Conservation (phyloP, 2,329 filamentous ascomycete genomes). For the Cladosporium sp. region DNA sequence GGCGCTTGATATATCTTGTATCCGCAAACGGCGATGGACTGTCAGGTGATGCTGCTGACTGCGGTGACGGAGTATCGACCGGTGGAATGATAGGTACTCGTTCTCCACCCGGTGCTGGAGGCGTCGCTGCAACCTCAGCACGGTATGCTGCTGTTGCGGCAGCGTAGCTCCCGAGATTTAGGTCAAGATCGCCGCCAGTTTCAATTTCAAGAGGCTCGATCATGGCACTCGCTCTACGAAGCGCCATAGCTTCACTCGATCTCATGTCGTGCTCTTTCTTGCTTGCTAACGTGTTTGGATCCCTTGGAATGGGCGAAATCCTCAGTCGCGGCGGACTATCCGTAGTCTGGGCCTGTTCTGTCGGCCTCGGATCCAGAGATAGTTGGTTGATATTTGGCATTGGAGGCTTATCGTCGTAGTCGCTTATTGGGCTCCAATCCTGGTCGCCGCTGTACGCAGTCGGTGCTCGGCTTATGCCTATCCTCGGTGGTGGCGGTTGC, state of each 20-base stretch:
- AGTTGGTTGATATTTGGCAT: neutral
- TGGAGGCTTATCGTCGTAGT: slow-evolving; percentile 41
- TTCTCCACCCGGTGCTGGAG: neutral
- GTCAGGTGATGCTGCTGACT: slow-evolving; percentile 13
- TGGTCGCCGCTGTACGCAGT: slow-evolving; percentile 26
- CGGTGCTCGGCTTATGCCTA: slow-evolving; percentile 24
- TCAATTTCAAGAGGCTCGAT: slow-evolving; percentile 28
- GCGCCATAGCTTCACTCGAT: slow-evolving; percentile 32
- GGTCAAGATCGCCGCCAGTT: slow-evolving; percentile 20
- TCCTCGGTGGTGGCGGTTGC: slow-evolving; percentile 20
- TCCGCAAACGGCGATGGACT: slow-evolving; percentile 29
- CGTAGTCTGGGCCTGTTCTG: neutral
- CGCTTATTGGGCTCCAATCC: slow-evolving; percentile 49
- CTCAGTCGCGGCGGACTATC: neutral
- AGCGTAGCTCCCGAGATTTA: slow-evolving; percentile 1
- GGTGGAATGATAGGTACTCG: neutral
- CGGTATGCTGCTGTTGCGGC: slow-evolving; percentile 16
- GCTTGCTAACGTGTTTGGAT: neutral
- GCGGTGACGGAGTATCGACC: slow-evolving; percentile 1
- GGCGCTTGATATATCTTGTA: slow-evolving; percentile 31
- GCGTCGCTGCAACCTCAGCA: slow-evolving; percentile 12
- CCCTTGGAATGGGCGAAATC: slow-evolving; percentile 5
- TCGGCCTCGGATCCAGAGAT: neutral
- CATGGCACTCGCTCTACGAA: slow-evolving; percentile 35
- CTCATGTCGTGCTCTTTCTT: slow-evolving; percentile 25